Evolutionary conservation across 2,329 filamentous ascomycete species (phyloP).

Genomic region (Apiospora aurea): DNA sequence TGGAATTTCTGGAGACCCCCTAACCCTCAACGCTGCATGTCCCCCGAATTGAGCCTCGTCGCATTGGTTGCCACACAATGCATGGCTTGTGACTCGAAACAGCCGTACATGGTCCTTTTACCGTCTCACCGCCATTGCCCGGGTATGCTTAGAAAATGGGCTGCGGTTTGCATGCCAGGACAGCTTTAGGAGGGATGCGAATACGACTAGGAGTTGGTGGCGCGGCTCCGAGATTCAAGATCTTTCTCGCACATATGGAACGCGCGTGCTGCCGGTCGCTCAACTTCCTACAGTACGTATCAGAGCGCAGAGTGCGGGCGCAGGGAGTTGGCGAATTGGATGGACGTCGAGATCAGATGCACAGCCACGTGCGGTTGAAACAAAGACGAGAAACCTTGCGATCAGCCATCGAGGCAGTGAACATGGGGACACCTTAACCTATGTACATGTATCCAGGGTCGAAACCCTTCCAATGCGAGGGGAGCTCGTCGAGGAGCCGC

Average conservation of each 20-base stretch:
- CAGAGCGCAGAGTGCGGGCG: not conserved
- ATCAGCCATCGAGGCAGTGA: not conserved
- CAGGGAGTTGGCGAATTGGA: not conserved
- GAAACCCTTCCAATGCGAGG: not conserved
- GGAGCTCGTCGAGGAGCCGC: not conserved
- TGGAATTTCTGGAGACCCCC: not conserved
- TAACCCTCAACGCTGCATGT: not conserved
- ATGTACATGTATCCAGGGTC: no score
- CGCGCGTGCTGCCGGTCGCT: not conserved
- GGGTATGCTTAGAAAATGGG: not conserved
- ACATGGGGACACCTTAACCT: slow-evolving; percentile 7
- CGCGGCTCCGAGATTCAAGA: not conserved
- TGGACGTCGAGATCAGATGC: not conserved
- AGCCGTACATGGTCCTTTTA: not conserved
- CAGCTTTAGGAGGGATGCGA: not conserved
- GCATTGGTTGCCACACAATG: not conserved
- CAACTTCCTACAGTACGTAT: not conserved
- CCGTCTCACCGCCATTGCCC: slow-evolving; percentile 1
- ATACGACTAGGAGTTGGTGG: not conserved
- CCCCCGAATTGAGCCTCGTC: not conserved
- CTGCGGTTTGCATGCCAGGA: not conserved
- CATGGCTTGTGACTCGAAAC: not conserved
- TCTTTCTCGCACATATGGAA: not conserved
- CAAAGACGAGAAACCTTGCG: not conserved
- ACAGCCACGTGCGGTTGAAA: slow-evolving; percentile 7